These are phyloP conservation scores for Aspergillus alliaceus DNA, from an alignment of 2,329 filamentous ascomycete genomes.

Conservation along the genomic window DNA sequence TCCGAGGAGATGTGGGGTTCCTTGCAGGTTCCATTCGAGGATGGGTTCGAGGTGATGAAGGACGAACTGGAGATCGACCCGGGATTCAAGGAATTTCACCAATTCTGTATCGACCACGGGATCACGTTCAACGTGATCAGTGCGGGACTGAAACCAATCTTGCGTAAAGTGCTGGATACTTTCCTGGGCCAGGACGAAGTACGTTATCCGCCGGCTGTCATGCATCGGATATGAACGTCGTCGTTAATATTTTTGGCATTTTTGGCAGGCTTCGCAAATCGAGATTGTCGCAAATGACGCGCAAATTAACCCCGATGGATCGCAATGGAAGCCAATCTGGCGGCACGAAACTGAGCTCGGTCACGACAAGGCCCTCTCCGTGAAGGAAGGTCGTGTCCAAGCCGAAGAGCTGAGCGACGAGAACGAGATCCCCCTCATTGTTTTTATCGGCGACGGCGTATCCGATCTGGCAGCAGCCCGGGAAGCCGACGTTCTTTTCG, in stretches of 20 bases:
- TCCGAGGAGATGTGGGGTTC: conserved; percentile 72
- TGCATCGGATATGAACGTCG: not conserved
- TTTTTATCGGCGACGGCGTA: conserved; percentile 71
- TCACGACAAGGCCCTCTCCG: conserved; percentile 66
- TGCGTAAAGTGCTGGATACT: conserved; percentile 61
- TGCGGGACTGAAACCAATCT: conserved; percentile 65
- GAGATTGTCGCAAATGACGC: conserved; percentile 70
- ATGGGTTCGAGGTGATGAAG: conserved; percentile 66
- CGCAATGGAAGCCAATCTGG: conserved; percentile 66
- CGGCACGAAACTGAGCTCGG: conserved; percentile 64
- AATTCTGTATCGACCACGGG: conserved; percentile 61
- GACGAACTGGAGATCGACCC: conserved; percentile 62
- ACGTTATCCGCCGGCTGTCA: conserved; percentile 2
- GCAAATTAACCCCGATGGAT: conserved; percentile 58
- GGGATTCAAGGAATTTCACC: conserved; percentile 64
- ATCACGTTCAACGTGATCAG: conserved; percentile 72
- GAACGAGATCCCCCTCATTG: conserved; percentile 63
- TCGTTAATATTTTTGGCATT: not conserved
- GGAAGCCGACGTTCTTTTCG: conserved; percentile 68
- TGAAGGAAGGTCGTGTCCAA: conserved; percentile 59
- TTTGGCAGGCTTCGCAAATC: conserved; percentile 55
- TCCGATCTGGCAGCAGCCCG: conserved; percentile 66
- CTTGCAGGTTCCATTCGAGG: conserved; percentile 65
- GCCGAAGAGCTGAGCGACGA: conserved; percentile 58
- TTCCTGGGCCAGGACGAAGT: conserved; percentile 62